Evolutionary conservation across 495 filamentous ascomycete species (phyloP).

Genomic region (Penicillium coprophilum): DNA sequence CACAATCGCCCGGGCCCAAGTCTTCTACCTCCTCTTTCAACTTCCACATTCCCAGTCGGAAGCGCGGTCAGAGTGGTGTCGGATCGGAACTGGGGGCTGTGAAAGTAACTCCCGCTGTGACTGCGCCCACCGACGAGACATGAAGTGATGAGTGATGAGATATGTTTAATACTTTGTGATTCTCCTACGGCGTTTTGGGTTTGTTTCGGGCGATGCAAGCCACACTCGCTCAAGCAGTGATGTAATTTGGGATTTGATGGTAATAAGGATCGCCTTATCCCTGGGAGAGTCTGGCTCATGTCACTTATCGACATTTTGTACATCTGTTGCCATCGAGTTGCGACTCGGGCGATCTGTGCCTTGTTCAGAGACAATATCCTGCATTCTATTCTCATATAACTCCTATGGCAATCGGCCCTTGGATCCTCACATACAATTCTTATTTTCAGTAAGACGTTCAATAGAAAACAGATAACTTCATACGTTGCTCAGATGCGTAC

Average conservation of each 20-base stretch:
- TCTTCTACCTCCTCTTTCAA: constrained; percentile 46
- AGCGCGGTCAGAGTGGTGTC: constrained; percentile 71
- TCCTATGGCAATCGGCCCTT: background rate
- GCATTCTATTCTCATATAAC: background rate
- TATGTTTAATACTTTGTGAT: constrained; percentile 2
- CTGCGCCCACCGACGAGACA: constrained; percentile 32
- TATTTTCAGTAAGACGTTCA: background rate
- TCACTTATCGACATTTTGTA: constrained; percentile 10
- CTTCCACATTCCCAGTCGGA: constrained; percentile 70
- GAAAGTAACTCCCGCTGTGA: constrained; percentile 28
- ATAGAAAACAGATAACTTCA: background rate
- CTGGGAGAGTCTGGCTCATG: background rate
- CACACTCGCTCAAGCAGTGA: constrained; percentile 2
- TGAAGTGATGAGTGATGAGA: constrained; percentile 15
- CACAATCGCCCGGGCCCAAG: constrained; percentile 46
- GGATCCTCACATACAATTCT: background rate
- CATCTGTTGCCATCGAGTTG: constrained; percentile 8
- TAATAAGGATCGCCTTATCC: background rate
- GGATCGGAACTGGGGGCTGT: constrained; percentile 67
- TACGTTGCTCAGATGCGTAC: background rate
- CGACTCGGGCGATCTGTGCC: background rate
- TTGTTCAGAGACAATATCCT: background rate
- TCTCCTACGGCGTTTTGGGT: constrained; percentile 17
- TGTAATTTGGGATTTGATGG: constrained; percentile 3
- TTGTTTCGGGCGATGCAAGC: constrained; percentile 4